Percentiles rank a stretch among this genome's conserved stretches.
phyloP scores from a whole-genome alignment of 2,329 filamentous ascomycete genomes.

The Penicillium brasilianum region DNA sequence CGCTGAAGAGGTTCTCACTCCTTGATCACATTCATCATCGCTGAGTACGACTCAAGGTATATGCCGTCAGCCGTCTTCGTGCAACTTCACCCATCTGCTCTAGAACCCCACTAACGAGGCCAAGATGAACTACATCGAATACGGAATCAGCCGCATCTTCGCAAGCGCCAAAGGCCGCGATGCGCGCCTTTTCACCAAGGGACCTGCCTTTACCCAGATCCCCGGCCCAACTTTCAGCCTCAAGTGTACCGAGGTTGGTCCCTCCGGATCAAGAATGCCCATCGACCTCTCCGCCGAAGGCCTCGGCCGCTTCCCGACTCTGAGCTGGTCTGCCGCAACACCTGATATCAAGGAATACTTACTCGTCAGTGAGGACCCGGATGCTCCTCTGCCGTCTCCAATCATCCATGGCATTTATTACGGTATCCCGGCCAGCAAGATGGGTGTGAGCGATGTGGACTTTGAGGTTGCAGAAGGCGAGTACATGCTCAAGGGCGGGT shows the following conservation, averaged over 20 bases:
- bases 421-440: slow-evolving; percentile 46
- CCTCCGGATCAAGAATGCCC: slow-evolving; percentile 38
- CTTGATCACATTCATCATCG: background rate
- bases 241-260: slow-evolving; percentile 29
- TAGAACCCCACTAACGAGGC: background rate
- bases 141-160: slow-evolving; percentile 25
- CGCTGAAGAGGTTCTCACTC: background rate
- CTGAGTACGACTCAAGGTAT: slow-evolving; percentile 6
- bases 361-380: slow-evolving; percentile 55
- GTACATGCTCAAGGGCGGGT: slow-evolving; percentile 46
- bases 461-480: slow-evolving; percentile 41
- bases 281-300: slow-evolving; percentile 49
- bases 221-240: slow-evolving; percentile 30
- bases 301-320: slow-evolving; percentile 47
- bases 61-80: background rate
- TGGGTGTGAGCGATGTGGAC: slow-evolving; percentile 43
- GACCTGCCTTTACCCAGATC: slow-evolving; percentile 28
- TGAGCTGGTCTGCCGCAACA: slow-evolving; percentile 48
- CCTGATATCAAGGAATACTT: slow-evolving; percentile 52
- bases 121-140: slow-evolving; percentile 29
- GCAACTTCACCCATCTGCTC: background rate
- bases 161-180: slow-evolving; percentile 25
- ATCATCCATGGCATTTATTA: slow-evolving; percentile 54
- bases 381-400: slow-evolving; percentile 53
- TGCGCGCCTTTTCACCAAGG: slow-evolving; percentile 35